Conservation (phyloP, 768 basidiomycete species). For the Vishniacozyma victoriae region DNA sequence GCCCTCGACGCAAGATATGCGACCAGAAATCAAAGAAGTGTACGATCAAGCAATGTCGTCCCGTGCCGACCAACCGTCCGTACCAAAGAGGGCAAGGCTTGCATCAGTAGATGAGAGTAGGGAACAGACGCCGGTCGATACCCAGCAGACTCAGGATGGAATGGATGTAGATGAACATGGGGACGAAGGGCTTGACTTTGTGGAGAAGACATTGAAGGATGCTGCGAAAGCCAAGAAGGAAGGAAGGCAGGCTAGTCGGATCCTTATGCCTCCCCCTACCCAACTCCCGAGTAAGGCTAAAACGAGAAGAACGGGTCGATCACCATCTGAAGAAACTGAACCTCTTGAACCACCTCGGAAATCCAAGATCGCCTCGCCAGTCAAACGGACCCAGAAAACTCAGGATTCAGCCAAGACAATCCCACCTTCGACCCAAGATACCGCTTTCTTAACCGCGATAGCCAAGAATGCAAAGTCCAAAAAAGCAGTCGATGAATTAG, state of each 20-base stretch:
- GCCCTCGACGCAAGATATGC: background rate
- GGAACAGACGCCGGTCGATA: background rate
- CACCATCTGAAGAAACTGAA: conserved; percentile 17
- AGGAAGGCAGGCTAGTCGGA: conserved; percentile 1
- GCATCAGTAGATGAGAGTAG: conserved; percentile 6
- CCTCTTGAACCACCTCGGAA: conserved; percentile 1
- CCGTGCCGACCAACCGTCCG: background rate
- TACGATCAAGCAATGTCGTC: conserved; percentile 30
- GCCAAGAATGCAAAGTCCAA: conserved; percentile 32
- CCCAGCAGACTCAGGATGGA: conserved; percentile 1
- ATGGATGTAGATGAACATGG: conserved; percentile 27
- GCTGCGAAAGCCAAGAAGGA: conserved; percentile 15
- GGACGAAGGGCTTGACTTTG: conserved; percentile 30
- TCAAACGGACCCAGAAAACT: conserved; percentile 1
- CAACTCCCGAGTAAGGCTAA: background rate
- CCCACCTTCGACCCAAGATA: conserved; percentile 24
- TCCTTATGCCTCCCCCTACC: conserved; percentile 12
- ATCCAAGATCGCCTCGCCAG: background rate
- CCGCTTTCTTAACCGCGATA: conserved; percentile 38
- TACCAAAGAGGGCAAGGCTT: background rate
- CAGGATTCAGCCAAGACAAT: background rate
- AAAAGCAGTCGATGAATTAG: conserved; percentile 41
- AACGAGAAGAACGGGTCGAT: conserved; percentile 1
- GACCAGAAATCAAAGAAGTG: conserved; percentile 24
- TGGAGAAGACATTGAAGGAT: conserved; percentile 20